phyloP scores from a whole-genome alignment of 2,329 filamentous ascomycete genomes.

The Erysiphe neolycopersici region DNA sequence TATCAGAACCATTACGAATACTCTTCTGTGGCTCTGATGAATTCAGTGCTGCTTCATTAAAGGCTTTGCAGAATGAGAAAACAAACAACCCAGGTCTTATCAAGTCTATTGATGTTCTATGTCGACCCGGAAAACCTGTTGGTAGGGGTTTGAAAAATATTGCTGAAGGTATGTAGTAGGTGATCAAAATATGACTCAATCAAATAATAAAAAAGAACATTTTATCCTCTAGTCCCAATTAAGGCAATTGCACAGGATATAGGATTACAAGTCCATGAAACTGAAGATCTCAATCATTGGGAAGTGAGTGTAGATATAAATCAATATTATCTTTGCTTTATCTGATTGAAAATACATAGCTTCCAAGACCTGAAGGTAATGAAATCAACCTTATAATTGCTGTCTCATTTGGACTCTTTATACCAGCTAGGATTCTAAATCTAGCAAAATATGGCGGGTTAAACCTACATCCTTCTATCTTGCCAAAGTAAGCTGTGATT shows the following conservation, averaged over 20 bases:
- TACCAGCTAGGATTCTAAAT: constrained; percentile 49
- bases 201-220: neutral
- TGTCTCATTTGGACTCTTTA: constrained; percentile 80
- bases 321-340: neutral
- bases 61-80: constrained; percentile 37
- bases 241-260: constrained; percentile 36
- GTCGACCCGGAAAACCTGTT: constrained; percentile 48
- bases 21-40: constrained; percentile 86
- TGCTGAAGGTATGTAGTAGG: constrained; percentile 7
- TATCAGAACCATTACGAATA: constrained; percentile 39
- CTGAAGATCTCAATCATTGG: constrained; percentile 68
- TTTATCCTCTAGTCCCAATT: constrained; percentile 36
- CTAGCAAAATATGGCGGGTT: constrained; percentile 57
- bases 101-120: constrained; percentile 61
- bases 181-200: neutral
- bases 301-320: constrained; percentile 21
- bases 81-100: constrained; percentile 26
- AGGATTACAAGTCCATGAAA: constrained; percentile 39
- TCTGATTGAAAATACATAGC: constrained; percentile 15
- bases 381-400: constrained; percentile 57
- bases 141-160: constrained; percentile 44
- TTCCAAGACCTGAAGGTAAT: constrained; percentile 20
- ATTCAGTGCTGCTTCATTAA: constrained; percentile 59
- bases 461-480: constrained; percentile 77
- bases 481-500: constrained; percentile 39